Base-by-base conservation (phyloP, 352 stramenopile species). In the Peronospora farinosa region DNA sequence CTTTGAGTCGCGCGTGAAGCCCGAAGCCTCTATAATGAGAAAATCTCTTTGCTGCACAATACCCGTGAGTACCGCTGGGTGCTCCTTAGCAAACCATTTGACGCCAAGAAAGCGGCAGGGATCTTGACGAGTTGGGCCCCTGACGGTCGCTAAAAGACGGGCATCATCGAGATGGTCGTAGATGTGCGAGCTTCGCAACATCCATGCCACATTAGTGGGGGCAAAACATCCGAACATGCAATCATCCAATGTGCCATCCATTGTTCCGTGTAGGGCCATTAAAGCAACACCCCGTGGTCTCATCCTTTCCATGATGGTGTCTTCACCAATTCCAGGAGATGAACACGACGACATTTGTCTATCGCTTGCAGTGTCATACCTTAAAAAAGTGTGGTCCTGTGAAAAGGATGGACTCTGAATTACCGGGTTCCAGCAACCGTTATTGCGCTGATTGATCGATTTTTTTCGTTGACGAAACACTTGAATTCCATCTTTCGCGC, bases 191-290 rank as follows among this genome's bases (percentile, higher is more conserved):
- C 64, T 76, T 5, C 72, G 71, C 47, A 66, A 61, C 35, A 60
- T 70, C 71, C 70, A 82, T 6, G 59, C 45, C 5, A 56, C n/a
- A 19, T 83, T 56, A 9, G 70, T 70, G 13, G 71, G 57, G 0
- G 68, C 71, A 39, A 84, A 63, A 13, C 43, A 54, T 5, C 74
- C 74, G 37, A 71, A 84, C 30, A 77, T 58, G 0, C 49, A 61
- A 57, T 88, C 74, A 10, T 88, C 65, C 16, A 88, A 33, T 0
- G 58, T 71, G 6, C 77, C 72, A 12, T 79, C 69, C 7, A 86
- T 27, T 4, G 51, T 65, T 11, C 72, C 77, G 5, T 70, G 48
- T 0, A 74, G 56, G 12, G 69, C 43, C 38, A 84, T 64, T 8
- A 80, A 53, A 17, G 72, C 63, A n/a, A 74, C 54, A 30, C 37